Conservation (phyloP, 306 rosid genomes). For the Ziziphus jujuba region DNA sequence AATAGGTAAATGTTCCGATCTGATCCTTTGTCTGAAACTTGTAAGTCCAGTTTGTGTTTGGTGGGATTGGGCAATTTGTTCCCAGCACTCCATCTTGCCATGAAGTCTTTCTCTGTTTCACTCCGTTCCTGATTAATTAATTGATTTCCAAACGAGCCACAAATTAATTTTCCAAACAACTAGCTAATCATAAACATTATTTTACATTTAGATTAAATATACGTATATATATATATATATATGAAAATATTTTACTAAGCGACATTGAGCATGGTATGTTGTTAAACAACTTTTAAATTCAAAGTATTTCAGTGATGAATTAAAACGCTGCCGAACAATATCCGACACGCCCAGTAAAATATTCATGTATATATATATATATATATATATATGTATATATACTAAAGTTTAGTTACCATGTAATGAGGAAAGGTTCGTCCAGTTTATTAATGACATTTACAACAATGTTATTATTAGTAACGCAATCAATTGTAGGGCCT, state of each 20-base stretch:
- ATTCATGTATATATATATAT: background rate
- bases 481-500: conserved; percentile 74
- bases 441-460: conserved; percentile 67
- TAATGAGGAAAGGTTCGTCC: conserved; percentile 76
- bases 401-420: conserved; percentile 56
- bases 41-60: conserved; percentile 80
- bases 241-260: background rate
- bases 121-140: conserved; percentile 57
- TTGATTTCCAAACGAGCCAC: background rate
- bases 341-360: no score
- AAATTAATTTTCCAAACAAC: no score
- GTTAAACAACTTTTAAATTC: no score
- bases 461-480: conserved; percentile 73
- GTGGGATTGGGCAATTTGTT: conserved; percentile 88
- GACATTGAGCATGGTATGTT: no score
- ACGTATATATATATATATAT: background rate
- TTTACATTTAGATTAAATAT: background rate
- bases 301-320: no score
- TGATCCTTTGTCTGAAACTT: conserved; percentile 82
- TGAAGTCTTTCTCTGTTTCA: conserved; percentile 63
- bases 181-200: no score
- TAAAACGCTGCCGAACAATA: no score
- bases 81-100: conserved; percentile 95
- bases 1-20: conserved; percentile 71
- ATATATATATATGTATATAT: background rate